These are phyloP conservation scores for Penicillium cataractarum DNA, from an alignment of 495 filamentous ascomycete species.

Conservation along the genomic window DNA sequence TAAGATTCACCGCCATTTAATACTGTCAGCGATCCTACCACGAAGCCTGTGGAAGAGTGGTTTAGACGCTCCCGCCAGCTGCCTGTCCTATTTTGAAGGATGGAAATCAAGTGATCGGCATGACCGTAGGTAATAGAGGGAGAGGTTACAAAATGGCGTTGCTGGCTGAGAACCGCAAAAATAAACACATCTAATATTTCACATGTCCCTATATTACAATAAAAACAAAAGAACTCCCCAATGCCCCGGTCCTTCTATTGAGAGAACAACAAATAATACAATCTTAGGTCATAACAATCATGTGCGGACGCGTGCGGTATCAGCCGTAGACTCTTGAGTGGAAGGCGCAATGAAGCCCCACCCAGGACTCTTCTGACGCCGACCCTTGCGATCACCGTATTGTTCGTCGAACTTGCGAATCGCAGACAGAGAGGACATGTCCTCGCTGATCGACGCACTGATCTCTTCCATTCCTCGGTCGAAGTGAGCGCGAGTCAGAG, in stretches of 20 bases:
- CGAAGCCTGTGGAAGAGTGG: no score
- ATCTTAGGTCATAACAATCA: slow-evolving; percentile 25
- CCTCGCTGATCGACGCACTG: slow-evolving; percentile 88
- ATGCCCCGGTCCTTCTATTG: not conserved
- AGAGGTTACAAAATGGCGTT: no score
- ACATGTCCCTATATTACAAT: no score
- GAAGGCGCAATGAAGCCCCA: slow-evolving; percentile 47
- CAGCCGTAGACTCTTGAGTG: slow-evolving; percentile 27
- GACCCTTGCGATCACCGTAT: slow-evolving; percentile 84
- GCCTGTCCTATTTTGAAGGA: no score
- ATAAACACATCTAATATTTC: no score
- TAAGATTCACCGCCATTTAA: not conserved
- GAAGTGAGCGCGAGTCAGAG: slow-evolving; percentile 71
- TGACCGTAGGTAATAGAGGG: no score
- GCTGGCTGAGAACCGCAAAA: no score
- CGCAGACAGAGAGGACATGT: slow-evolving; percentile 83
- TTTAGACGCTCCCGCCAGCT: no score
- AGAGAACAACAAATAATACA: no score
- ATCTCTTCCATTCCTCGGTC: slow-evolving; percentile 86
- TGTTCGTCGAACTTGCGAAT: slow-evolving; percentile 97
- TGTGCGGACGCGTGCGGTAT: slow-evolving; percentile 46
- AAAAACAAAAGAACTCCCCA: not conserved
- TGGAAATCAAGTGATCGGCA: no score
- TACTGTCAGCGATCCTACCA: not conserved
- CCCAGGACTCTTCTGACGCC: slow-evolving; percentile 59